phyloP scores from a whole-genome alignment of 257 asterid species.

The Salvia hispanica region DNA sequence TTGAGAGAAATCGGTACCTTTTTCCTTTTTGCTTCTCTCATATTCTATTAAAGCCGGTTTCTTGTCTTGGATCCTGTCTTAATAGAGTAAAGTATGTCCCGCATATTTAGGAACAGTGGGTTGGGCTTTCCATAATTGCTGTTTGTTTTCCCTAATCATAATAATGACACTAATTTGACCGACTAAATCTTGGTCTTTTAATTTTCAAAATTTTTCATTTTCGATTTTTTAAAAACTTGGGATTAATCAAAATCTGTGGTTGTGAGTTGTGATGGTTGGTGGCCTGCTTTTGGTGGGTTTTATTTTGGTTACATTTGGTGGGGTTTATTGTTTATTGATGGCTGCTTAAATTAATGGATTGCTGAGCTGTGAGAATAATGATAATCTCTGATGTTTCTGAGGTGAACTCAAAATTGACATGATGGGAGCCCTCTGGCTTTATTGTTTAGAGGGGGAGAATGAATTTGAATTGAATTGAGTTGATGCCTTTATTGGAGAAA shows the following conservation, averaged over 20 bases:
- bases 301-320: slow-evolving; percentile 31
- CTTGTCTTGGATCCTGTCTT: slow-evolving; percentile 35
- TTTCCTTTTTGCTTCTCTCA: slow-evolving; percentile 22
- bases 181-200: slow-evolving; percentile 24
- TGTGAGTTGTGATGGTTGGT: slow-evolving; percentile 66
- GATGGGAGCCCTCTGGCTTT: slow-evolving; percentile 23
- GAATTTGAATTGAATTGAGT: slow-evolving; percentile 41
- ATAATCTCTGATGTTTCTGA: slow-evolving; percentile 34
- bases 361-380: slow-evolving; percentile 45
- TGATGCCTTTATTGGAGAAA: slow-evolving; percentile 36
- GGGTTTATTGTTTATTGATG: slow-evolving; percentile 42
- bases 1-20: slow-evolving; percentile 35
- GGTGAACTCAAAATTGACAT: slow-evolving; percentile 37
- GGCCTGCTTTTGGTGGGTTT: slow-evolving; percentile 52
- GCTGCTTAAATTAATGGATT: slow-evolving; percentile 41
- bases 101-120: slow-evolving; percentile 35
- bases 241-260: slow-evolving; percentile 43
- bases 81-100: slow-evolving; percentile 31
- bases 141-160: slow-evolving; percentile 35
- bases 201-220: slow-evolving; percentile 24
- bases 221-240: slow-evolving; percentile 34
- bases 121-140: slow-evolving; percentile 47
- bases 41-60: slow-evolving; percentile 25
- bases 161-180: slow-evolving; percentile 40
- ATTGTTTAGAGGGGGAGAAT: slow-evolving; percentile 33